phyloP scores from a whole-genome alignment of 2,329 filamentous ascomycete species.

The Xylariaceae sp. region DNA sequence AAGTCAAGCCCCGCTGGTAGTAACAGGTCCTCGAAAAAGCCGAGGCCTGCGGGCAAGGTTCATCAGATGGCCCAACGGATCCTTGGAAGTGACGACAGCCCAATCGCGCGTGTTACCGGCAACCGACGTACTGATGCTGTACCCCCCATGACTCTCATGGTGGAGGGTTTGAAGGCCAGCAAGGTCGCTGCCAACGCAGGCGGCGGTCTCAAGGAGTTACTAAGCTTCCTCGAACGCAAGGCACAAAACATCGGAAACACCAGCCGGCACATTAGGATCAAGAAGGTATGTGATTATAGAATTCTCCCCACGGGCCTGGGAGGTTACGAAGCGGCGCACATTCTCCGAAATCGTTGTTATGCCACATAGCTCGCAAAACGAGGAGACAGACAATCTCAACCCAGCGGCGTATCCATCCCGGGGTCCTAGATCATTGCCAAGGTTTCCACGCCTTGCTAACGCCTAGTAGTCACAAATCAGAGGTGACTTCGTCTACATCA shows the following conservation, averaged over 20 bases:
- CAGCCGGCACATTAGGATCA: slow-evolving; percentile 56
- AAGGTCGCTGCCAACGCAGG: slow-evolving; percentile 62
- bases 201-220: slow-evolving; percentile 58
- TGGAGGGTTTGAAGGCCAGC: slow-evolving; percentile 62
- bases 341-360: slow-evolving; percentile 38
- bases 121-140: slow-evolving; percentile 18
- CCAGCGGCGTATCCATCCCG: slow-evolving; percentile 36
- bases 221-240: slow-evolving; percentile 68
- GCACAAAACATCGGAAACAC: slow-evolving; percentile 50
- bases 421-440: slow-evolving; percentile 35
- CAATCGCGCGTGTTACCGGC: slow-evolving; percentile 30
- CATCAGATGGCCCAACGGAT: slow-evolving; percentile 43
- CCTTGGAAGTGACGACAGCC: slow-evolving; percentile 36
- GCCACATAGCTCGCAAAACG: slow-evolving; percentile 37
- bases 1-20: slow-evolving; percentile 3
- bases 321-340: slow-evolving; percentile 36
- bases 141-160: slow-evolving; percentile 38
- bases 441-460: slow-evolving; percentile 59
- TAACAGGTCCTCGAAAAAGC: slow-evolving; percentile 21
- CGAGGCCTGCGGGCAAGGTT: slow-evolving; percentile 30
- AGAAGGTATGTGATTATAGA: slow-evolving; percentile 64
- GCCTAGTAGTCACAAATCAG: slow-evolving; percentile 62
- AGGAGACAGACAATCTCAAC: slow-evolving; percentile 35
- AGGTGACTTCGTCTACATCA: slow-evolving; percentile 65
- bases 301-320: slow-evolving; percentile 40